Percentiles rank a stretch among this genome's conserved stretches.
Evolutionary conservation across 441 rosid genomes (phyloP).

Genomic region (Sinapis alba): DNA sequence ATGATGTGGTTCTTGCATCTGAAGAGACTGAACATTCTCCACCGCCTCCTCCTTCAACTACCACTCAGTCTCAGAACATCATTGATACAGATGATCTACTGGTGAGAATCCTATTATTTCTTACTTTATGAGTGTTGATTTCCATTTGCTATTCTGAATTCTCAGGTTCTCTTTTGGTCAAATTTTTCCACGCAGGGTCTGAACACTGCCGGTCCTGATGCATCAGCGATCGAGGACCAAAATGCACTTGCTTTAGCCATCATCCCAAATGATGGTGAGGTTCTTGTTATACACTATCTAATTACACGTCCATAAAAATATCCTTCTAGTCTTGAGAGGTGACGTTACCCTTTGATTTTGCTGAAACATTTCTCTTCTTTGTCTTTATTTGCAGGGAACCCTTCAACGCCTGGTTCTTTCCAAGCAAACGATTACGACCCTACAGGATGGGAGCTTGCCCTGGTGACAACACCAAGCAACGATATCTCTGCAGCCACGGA

Average conservation of each 20-base stretch:
- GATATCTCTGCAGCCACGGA: conserved; percentile 78
- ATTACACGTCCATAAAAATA: background rate
- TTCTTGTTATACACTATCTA: background rate
- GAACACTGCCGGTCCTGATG: conserved; percentile 49
- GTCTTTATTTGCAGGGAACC: conserved; percentile 51
- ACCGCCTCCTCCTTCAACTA: conserved; percentile 30
- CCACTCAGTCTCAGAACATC: background rate
- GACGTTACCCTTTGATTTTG: background rate
- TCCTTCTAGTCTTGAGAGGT: background rate
- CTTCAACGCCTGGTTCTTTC: conserved; percentile 54
- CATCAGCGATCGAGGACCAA: conserved; percentile 83
- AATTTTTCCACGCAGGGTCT: conserved; percentile 65
- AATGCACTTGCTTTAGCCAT: conserved; percentile 96
- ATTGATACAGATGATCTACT: conserved; percentile 66
- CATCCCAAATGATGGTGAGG: conserved; percentile 68
- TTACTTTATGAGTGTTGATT: conserved; percentile 3
- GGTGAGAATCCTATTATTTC: background rate
- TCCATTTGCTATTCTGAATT: background rate
- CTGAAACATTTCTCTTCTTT: background rate
- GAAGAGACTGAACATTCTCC: conserved; percentile 52
- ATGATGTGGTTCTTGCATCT: conserved; percentile 44
- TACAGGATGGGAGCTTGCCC: conserved; percentile 96
- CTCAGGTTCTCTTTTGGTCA: conserved; percentile 1
- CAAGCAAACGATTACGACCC: conserved; percentile 76
- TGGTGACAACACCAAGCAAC: conserved; percentile 76